These are phyloP conservation scores for Actinidia arguta DNA, from an alignment of 179 eudicot genomes.

Conservation along the genomic window DNA sequence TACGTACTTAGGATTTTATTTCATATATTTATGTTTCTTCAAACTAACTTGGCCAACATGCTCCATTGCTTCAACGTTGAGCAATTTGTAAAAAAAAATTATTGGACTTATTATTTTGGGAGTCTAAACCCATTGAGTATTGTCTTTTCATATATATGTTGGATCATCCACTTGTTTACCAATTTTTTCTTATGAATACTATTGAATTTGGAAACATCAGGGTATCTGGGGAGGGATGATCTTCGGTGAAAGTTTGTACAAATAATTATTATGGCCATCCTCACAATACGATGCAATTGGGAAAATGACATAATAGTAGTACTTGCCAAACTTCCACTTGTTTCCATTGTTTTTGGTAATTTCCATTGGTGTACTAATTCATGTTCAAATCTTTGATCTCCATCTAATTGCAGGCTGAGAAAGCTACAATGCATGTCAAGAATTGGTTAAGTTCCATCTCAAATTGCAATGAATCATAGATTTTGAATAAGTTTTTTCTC, in stretches of 20 bases:
- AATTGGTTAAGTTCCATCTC: conserved; percentile 32
- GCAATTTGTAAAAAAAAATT: no score
- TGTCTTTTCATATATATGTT: no score
- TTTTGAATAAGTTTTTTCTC: background rate
- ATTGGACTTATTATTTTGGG: no score
- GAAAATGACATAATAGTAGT: conserved; percentile 41
- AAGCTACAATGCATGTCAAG: conserved; percentile 33
- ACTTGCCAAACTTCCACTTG: background rate
- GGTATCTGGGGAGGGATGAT: conserved; percentile 66
- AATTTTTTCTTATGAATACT: no score
- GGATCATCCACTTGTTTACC: background rate
- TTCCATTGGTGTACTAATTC: background rate
- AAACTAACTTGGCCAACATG: no score
- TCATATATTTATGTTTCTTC: no score
- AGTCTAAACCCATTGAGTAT: no score
- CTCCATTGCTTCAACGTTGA: no score
- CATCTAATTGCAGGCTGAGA: conserved; percentile 40
- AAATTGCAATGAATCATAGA: background rate
- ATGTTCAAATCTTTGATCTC: background rate
- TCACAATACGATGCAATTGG: conserved; percentile 43
- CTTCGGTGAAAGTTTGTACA: conserved; percentile 49
- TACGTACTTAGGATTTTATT: no score
- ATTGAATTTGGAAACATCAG: conserved; percentile 22
- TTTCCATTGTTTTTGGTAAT: background rate
- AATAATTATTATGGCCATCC: conserved; percentile 36